Conservation (phyloP, 2,329 filamentous ascomycete genomes). For the Ceratocystis cubensis region DNA sequence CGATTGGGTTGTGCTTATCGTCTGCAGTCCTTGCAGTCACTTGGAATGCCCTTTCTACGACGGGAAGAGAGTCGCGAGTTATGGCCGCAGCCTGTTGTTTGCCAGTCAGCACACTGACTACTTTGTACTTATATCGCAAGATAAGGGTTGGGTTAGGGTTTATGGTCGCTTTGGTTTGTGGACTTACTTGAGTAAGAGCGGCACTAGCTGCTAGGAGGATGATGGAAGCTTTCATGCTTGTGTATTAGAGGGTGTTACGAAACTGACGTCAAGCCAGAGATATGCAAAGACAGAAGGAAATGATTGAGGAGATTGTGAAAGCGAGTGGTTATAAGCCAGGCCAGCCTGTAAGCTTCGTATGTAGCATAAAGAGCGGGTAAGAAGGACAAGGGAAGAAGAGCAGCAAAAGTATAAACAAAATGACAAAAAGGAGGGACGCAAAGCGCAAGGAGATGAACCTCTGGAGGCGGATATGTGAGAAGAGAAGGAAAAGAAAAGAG, state of each 20-base stretch:
- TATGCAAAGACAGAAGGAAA: conserved; percentile 21
- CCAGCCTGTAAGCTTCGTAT: conserved; percentile 15
- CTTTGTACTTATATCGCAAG: not conserved
- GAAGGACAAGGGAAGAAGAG: not conserved
- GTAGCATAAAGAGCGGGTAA: conserved; percentile 1
- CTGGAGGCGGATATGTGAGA: not conserved
- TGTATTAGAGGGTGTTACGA: not conserved
- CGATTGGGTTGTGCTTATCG: not conserved
- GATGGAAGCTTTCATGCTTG: conserved; percentile 13
- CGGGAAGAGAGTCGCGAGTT: not conserved
- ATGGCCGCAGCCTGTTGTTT: conserved; percentile 12
- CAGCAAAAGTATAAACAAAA: not conserved
- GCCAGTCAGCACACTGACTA: not conserved
- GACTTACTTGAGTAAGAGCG: conserved; percentile 13
- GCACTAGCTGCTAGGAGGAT: conserved; percentile 15
- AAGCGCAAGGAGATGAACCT: not conserved
- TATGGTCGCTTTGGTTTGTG: no score
- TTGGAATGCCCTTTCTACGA: not conserved
- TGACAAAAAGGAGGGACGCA: not conserved
- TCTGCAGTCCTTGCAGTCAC: not conserved
- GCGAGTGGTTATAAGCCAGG: conserved; percentile 19
- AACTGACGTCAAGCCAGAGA: conserved; percentile 14
- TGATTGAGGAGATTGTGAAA: conserved; percentile 21
- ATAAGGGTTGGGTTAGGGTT: not conserved
- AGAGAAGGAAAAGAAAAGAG: not conserved